Conservation (phyloP, 495 filamentous ascomycete genomes). For the Penicillium parvum region DNA sequence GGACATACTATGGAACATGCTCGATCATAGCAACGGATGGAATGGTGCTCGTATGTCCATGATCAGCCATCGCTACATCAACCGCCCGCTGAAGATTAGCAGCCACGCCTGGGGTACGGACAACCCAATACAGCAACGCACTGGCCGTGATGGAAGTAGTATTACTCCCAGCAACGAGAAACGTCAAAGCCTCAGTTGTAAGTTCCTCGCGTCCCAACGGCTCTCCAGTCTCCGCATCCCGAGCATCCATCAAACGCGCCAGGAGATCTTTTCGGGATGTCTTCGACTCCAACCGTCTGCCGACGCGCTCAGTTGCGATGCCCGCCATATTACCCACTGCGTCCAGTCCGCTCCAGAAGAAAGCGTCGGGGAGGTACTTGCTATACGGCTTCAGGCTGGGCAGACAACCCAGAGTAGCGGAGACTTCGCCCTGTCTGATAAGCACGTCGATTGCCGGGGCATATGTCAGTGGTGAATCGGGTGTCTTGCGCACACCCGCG, state of each 20-base stretch:
- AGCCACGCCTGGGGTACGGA: too few relatives aligned
- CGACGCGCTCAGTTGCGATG: conserved; percentile 36
- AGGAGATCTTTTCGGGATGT: conserved; percentile 77
- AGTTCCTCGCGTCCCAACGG: conserved; percentile 68
- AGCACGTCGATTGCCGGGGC: too few relatives aligned
- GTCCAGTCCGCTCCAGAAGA: conserved; percentile 39
- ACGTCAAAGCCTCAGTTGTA: conserved; percentile 77
- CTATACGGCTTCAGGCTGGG: too few relatives aligned
- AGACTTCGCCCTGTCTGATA: too few relatives aligned
- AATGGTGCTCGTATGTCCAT: too few relatives aligned
- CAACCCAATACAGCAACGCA: too few relatives aligned
- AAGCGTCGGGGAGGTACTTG: too few relatives aligned
- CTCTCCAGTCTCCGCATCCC: conserved; percentile 63
- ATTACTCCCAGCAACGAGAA: conserved; percentile 79
- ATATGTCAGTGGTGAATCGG: conserved; percentile 27
- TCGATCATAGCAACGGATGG: too few relatives aligned
- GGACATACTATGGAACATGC: conserved; percentile 60
- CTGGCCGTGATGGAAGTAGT: too few relatives aligned
- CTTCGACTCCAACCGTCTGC: neutral
- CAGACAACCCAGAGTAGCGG: too few relatives aligned
- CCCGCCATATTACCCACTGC: conserved; percentile 42
- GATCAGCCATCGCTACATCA: too few relatives aligned
- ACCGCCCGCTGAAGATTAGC: too few relatives aligned
- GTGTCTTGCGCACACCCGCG: conserved; percentile 48
- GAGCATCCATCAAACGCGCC: conserved; percentile 72